Evolutionary conservation across 164 flowering plant genomes (phyloP).

Genomic region (Echeveria elegans): DNA sequence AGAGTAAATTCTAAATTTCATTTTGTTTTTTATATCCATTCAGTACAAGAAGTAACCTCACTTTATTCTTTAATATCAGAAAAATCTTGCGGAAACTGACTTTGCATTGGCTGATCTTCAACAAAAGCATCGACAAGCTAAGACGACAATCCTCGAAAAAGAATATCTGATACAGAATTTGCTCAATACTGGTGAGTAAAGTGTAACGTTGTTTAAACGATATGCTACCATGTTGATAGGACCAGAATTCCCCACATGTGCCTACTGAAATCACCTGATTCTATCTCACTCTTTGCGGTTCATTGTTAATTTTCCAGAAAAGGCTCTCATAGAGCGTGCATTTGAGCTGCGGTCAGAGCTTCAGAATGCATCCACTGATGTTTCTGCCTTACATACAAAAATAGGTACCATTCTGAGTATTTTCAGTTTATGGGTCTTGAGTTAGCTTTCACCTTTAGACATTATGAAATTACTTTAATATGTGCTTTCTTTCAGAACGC

Average conservation of each 20-base stretch:
- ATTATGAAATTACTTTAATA: not conserved
- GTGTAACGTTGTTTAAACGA: too few species aligned
- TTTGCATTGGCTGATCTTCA: conserved; percentile 55
- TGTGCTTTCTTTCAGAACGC: conserved; percentile 43
- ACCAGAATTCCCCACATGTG: not conserved
- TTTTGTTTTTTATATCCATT: not conserved
- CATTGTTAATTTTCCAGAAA: conserved; percentile 36
- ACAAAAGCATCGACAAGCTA: conserved; percentile 35
- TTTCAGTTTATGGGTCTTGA: not conserved
- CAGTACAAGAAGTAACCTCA: not conserved
- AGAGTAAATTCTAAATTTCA: too few species aligned
- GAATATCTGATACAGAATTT: conserved; percentile 59
- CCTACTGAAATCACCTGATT: not conserved
- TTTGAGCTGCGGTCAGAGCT: conserved; percentile 80
- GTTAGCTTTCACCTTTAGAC: not conserved
- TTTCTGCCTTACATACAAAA: conserved; percentile 69
- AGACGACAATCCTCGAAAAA: conserved; percentile 48
- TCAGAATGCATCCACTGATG: conserved; percentile 88
- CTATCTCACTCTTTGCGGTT: not conserved
- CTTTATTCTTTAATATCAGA: conserved; percentile 22
- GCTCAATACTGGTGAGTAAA: conserved; percentile 40
- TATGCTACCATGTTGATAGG: not conserved
- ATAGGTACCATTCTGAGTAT: conserved; percentile 48
- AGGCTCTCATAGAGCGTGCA: conserved; percentile 78
- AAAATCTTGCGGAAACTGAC: conserved; percentile 35